Evolutionary conservation across 257 asterid species (phyloP).

Genomic region (Forsythia viridissima): DNA sequence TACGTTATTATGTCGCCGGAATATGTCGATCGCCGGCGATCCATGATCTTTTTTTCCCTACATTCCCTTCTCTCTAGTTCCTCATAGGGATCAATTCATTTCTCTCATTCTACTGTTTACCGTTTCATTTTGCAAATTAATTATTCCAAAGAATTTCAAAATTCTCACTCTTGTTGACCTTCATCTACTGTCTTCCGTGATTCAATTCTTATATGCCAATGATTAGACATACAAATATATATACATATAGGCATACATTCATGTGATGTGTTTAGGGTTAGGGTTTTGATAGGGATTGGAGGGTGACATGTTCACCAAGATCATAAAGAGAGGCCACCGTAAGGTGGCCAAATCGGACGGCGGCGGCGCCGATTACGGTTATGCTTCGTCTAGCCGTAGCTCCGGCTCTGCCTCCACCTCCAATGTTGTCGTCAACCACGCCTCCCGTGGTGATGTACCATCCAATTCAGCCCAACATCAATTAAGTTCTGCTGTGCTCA

Average conservation of each 20-base stretch:
- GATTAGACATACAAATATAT: neutral
- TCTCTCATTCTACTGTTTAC: neutral
- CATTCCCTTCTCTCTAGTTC: neutral
- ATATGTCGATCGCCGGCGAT: neutral
- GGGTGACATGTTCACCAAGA: slow-evolving; percentile 27
- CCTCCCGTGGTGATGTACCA: slow-evolving; percentile 19
- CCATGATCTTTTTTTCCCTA: neutral
- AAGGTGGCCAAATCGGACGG: slow-evolving; percentile 27
- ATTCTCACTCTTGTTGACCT: neutral
- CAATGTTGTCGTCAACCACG: slow-evolving; percentile 22
- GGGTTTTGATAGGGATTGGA: slow-evolving; percentile 4
- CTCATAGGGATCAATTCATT: neutral
- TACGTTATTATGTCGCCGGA: slow-evolving; percentile 9
- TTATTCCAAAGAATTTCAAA: neutral
- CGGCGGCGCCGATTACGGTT: slow-evolving; percentile 10
- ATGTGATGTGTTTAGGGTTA: neutral
- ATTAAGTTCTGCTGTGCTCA: neutral
- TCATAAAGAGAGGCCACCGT: slow-evolving; percentile 34
- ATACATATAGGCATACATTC: neutral
- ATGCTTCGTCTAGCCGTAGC: neutral
- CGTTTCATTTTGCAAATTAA: neutral
- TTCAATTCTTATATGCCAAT: neutral
- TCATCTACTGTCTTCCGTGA: neutral
- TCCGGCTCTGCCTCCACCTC: slow-evolving; percentile 14
- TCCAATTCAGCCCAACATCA: neutral